Percentiles rank a stretch among this genome's conserved stretches.
phyloP scores from a whole-genome alignment of 495 filamentous ascomycete species.

The Hypoxylon perforatum region DNA sequence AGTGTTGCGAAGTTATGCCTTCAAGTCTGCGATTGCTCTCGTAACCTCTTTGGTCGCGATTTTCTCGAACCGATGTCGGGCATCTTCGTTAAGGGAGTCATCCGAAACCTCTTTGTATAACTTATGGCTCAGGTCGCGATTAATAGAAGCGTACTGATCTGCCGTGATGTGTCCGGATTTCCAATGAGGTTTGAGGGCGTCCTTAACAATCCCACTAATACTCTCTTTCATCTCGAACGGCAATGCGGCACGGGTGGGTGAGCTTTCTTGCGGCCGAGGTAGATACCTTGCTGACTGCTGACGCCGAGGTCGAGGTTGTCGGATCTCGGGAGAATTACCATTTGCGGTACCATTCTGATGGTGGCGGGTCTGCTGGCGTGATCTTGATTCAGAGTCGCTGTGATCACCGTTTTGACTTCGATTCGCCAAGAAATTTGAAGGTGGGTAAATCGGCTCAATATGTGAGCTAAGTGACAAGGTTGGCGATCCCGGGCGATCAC shows the following conservation, averaged over 20 bases:
- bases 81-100: conserved; percentile 61
- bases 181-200: conserved; percentile 80
- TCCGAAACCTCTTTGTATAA: conserved; percentile 85
- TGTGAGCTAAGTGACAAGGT: conserved; percentile 72
- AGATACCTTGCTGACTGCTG: conserved; percentile 40
- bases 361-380: conserved; percentile 27
- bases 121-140: conserved; percentile 81
- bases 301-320: conserved; percentile 63
- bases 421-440: conserved; percentile 69
- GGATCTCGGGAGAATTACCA: conserved; percentile 51
- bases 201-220: conserved; percentile 82
- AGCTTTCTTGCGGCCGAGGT: conserved; percentile 63
- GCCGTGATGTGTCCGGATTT: conserved; percentile 75
- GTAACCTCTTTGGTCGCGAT: conserved; percentile 80
- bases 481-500: conserved; percentile 74
- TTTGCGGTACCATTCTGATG: conserved; percentile 11
- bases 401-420: conserved; percentile 52
- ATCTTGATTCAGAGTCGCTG: conserved; percentile 58
- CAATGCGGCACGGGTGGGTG: conserved; percentile 66
- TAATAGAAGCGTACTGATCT: conserved; percentile 89
- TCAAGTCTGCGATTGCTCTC: conserved; percentile 65
- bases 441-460: conserved; percentile 70
- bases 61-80: conserved; percentile 71
- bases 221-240: conserved; percentile 80
- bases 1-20: conserved; percentile 45